Percentiles rank a stretch among this genome's conserved stretches.
Conservation (phyloP, 75 land plant genomes). For the Gnetum montanum region DNA sequence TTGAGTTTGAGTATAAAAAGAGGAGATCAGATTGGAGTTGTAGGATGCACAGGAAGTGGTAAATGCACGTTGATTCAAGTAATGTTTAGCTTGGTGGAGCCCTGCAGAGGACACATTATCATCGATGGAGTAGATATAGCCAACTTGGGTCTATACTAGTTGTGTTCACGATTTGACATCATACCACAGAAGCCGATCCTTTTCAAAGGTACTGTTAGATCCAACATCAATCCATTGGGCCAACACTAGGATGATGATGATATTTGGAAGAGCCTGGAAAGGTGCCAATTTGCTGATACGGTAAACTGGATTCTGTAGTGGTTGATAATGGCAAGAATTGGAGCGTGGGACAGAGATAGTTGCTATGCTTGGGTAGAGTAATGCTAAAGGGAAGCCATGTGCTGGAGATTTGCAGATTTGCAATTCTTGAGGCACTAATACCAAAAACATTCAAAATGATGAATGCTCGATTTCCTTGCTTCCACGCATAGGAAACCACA, state of each 20-base stretch:
- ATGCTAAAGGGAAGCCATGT: slow-evolving; percentile 69
- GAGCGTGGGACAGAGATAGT: slow-evolving; percentile 96
- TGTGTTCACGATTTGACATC: slow-evolving; percentile 80
- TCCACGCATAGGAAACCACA: too few species aligned
- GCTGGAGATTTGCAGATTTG: too few species aligned
- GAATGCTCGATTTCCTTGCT: too few species aligned
- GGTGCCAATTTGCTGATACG: slow-evolving; percentile 81
- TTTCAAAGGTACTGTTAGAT: slow-evolving; percentile 88
- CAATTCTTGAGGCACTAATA: too few species aligned
- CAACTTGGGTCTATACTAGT: slow-evolving; percentile 68
- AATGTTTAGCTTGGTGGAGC: slow-evolving; percentile 78
- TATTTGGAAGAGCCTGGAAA: slow-evolving; percentile 63
- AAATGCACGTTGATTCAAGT: slow-evolving; percentile 89
- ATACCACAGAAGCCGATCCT: slow-evolving; percentile 97
- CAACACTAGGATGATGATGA: slow-evolving; percentile 60
- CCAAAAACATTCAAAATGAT: too few species aligned
- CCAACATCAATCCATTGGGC: slow-evolving; percentile 86
- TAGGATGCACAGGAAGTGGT: slow-evolving; percentile 95
- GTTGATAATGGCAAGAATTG: slow-evolving; percentile 88
- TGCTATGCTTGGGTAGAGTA: slow-evolving; percentile 81
- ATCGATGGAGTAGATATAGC: slow-evolving; percentile 75
- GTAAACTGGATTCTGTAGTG: slow-evolving; percentile 39
- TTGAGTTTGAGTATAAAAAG: slow-evolving; percentile 52
- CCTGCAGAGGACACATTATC: slow-evolving; percentile 60
- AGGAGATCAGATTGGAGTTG: slow-evolving; percentile 86